Conservation (phyloP, 2,329 filamentous ascomycete species). For the Lecanicillium sp. region DNA sequence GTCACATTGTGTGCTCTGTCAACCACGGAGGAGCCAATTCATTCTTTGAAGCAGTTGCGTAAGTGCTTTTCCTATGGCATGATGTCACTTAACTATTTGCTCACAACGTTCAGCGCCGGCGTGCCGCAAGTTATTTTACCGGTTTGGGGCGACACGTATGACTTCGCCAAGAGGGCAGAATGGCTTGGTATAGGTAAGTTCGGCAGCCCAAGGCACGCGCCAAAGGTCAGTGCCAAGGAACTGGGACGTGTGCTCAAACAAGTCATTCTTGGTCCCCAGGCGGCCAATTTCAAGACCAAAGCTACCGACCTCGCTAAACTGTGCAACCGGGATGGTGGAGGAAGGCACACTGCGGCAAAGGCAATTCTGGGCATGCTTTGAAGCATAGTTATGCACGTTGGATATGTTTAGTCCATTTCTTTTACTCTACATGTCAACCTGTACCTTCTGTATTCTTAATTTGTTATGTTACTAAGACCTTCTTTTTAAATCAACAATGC, state of each 20-base stretch:
- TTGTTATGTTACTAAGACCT: no score
- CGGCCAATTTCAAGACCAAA: not conserved
- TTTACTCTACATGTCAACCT: no score
- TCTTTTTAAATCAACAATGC: no score
- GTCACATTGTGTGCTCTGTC: slow-evolving; percentile 24
- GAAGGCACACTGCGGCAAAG: not conserved
- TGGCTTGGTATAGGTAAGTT: slow-evolving; percentile 29
- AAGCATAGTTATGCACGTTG: no score
- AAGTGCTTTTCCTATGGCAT: slow-evolving; percentile 12
- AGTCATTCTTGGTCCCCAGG: slow-evolving; percentile 1
- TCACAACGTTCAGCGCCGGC: slow-evolving; percentile 24
- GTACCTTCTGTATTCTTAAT: no score
- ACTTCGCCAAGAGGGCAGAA: slow-evolving; percentile 34
- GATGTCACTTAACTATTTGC: not conserved
- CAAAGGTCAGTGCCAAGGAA: not conserved
- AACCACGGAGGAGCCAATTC: slow-evolving; percentile 33
- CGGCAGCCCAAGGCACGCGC: slow-evolving; percentile 20
- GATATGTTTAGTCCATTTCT: no score
- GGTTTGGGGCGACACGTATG: slow-evolving; percentile 34
- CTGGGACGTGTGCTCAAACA: not conserved
- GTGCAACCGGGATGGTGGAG: slow-evolving; percentile 2
- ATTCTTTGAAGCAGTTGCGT: slow-evolving; percentile 37
- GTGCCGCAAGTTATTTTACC: slow-evolving; percentile 36
- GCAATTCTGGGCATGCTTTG: slow-evolving; percentile 9
- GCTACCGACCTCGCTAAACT: not conserved